Evolutionary conservation across 305 asterid genomes (phyloP).

Genomic region (Fraxinus latifolia): DNA sequence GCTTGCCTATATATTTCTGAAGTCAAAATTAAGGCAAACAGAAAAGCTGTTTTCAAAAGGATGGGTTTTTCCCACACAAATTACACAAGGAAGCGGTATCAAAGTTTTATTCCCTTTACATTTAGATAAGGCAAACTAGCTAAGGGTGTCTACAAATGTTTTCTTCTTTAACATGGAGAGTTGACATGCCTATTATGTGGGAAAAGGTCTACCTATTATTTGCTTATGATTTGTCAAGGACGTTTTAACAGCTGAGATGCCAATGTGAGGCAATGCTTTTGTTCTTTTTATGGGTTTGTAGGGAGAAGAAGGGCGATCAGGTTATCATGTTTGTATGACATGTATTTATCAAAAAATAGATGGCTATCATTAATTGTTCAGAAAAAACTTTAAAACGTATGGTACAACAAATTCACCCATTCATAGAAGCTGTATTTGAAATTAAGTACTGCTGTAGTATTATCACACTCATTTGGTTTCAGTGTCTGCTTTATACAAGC

Average conservation of each 20-base stretch:
- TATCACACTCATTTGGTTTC: slow-evolving; percentile 3
- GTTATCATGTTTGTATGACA: neutral
- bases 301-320: neutral
- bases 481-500: slow-evolving; percentile 2
- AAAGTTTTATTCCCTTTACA: neutral
- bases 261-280: neutral
- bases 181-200: neutral
- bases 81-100: neutral
- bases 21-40: neutral
- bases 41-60: neutral
- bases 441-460: neutral
- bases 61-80: slow-evolving; percentile 1
- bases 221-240: neutral
- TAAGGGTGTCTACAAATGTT: neutral
- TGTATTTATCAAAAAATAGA: neutral
- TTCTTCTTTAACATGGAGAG: neutral
- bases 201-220: neutral
- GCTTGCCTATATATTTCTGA: slow-evolving; percentile 7
- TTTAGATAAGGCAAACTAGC: slow-evolving; percentile 10
- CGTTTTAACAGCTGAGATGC: neutral
- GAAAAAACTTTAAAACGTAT: neutral
- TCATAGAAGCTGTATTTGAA: slow-evolving; percentile 13
- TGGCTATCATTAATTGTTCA: neutral
- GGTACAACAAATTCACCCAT: neutral
- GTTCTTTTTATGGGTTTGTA: neutral